Percentiles rank a stretch among this genome's conserved stretches.
Conservation (phyloP, 2,329 filamentous ascomycete genomes). For the Hirsutella minnesotensis region DNA sequence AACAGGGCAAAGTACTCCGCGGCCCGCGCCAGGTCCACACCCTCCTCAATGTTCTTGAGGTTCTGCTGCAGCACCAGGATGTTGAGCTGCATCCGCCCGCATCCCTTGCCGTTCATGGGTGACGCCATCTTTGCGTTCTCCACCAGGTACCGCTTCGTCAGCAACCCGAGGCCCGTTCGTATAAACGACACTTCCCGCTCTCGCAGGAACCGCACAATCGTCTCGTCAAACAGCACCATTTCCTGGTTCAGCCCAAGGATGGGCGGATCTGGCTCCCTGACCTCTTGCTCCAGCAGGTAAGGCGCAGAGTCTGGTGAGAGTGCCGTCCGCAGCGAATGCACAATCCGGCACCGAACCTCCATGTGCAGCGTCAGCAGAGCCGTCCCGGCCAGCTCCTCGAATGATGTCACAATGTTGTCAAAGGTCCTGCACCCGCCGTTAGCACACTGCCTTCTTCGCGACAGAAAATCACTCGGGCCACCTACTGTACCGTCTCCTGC, state of each 20-base stretch:
- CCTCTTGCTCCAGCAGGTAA: slow-evolving; percentile 57
- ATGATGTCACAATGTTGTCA: slow-evolving; percentile 74
- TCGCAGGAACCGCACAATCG: slow-evolving; percentile 60
- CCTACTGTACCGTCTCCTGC: slow-evolving; percentile 68
- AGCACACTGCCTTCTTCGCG: not conserved
- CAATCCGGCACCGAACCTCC: slow-evolving; percentile 75
- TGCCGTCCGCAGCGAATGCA: slow-evolving; percentile 61
- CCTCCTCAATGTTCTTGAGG: slow-evolving; percentile 78
- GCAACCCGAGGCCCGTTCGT: slow-evolving; percentile 59
- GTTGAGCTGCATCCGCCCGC: slow-evolving; percentile 82
- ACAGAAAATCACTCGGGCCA: slow-evolving; percentile 7
- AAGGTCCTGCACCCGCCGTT: slow-evolving; percentile 48
- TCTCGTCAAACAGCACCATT: slow-evolving; percentile 80
- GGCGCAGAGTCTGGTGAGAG: slow-evolving; percentile 49
- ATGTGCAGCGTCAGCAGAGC: slow-evolving; percentile 79
- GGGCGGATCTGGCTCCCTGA: slow-evolving; percentile 64
- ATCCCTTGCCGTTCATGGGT: slow-evolving; percentile 75
- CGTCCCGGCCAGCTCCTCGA: slow-evolving; percentile 66
- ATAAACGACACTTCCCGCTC: slow-evolving; percentile 63
- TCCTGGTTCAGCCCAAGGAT: slow-evolving; percentile 77
- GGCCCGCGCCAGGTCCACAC: slow-evolving; percentile 50
- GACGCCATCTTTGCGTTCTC: slow-evolving; percentile 58
- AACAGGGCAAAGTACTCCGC: slow-evolving; percentile 61
- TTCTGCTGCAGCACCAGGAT: slow-evolving; percentile 94
- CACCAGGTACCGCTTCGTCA: slow-evolving; percentile 73